These are phyloP conservation scores for Amylostereum areolatum DNA, from an alignment of 1,284 basidiomycete genomes.

Conservation along the genomic window DNA sequence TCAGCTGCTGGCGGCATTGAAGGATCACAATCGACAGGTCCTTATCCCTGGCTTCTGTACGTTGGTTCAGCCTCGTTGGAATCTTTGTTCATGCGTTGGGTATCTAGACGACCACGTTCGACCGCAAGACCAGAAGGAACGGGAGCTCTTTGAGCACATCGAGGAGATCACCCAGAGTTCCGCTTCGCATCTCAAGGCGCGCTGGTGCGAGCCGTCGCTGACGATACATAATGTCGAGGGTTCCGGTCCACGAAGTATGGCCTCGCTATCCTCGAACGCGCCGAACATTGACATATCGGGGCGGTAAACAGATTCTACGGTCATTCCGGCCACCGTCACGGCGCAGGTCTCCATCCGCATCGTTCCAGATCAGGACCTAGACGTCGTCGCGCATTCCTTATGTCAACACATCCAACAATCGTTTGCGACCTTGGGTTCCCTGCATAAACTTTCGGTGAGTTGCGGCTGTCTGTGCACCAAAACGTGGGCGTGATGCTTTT, in stretches of 20 bases:
- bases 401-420: conserved; percentile 51
- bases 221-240: conserved; percentile 69
- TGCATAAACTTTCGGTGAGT: conserved; percentile 39
- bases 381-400: conserved; percentile 61
- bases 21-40: conserved; percentile 52
- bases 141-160: conserved; percentile 60
- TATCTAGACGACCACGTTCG: conserved; percentile 69
- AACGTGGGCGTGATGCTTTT: not conserved
- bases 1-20: conserved; percentile 71
- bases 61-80: conserved; percentile 20
- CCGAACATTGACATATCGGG: no score
- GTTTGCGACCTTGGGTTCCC: conserved; percentile 60
- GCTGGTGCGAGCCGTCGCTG: conserved; percentile 76
- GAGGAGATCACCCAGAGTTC: conserved; percentile 63
- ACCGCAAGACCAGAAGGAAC: conserved; percentile 60
- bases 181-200: conserved; percentile 60
- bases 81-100: not conserved
- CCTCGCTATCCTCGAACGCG: not conserved
- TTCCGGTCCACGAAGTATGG: conserved; percentile 69
- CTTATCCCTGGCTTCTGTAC: conserved; percentile 83
- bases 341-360: conserved; percentile 85
- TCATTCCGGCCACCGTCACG: conserved; percentile 79
- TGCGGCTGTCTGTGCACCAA: no score
- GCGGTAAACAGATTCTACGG: conserved; percentile 58
- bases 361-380: conserved; percentile 88